These are phyloP conservation scores for Corylus avellana DNA, from an alignment of 306 rosid genomes.

Conservation along the genomic window DNA sequence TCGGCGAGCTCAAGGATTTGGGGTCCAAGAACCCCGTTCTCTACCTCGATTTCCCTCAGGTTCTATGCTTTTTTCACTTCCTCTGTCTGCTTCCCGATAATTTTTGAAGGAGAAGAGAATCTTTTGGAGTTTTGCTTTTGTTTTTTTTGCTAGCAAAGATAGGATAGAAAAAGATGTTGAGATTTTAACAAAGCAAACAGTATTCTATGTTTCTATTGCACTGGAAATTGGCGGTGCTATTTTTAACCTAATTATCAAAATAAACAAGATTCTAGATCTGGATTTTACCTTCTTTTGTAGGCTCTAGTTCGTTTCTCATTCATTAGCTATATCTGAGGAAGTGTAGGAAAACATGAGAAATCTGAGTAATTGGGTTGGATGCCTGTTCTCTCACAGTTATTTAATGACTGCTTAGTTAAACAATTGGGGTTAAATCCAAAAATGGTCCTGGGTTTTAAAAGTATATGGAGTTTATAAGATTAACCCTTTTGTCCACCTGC, in stretches of 20 bases:
- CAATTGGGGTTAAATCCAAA: too few species aligned
- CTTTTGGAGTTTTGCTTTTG: too few species aligned
- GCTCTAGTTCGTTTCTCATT: background rate
- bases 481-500: too few species aligned
- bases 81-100: background rate
- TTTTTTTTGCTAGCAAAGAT: too few species aligned
- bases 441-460: too few species aligned
- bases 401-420: background rate
- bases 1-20: slow-evolving; percentile 90
- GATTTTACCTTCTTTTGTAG: background rate
- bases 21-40: slow-evolving; percentile 81
- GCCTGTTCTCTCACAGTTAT: background rate
- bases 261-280: background rate
- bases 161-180: background rate
- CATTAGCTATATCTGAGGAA: background rate
- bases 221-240: background rate
- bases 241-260: background rate
- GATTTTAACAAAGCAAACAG: background rate
- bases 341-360: background rate
- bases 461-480: too few species aligned
- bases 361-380: slow-evolving; percentile 1
- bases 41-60: slow-evolving; percentile 90
- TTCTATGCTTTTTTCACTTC: slow-evolving; percentile 3
- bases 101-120: background rate
- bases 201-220: background rate